Evolutionary conservation across 2,329 filamentous ascomycete species (phyloP), one percentile per base, ranked within the genome.

Genomic region (Penicillium sp.): DNA sequence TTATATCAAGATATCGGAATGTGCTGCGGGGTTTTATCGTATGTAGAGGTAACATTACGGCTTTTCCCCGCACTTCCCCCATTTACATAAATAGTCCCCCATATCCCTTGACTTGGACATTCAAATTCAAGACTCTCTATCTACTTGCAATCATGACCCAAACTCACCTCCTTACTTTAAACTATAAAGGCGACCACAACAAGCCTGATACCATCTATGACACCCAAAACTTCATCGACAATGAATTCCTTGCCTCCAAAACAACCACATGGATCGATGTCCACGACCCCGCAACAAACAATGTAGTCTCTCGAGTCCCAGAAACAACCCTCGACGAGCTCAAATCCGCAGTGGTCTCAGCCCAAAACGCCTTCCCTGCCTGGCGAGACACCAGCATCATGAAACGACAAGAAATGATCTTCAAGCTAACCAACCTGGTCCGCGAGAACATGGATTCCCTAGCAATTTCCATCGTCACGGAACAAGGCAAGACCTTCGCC

Each of bases 401-500:
- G 55, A 70, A 76, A 60, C 75, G 80, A 57, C 84, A 86, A 71
- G 82, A 85, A 73, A 81, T 86, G 68, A 83, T 86, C 78, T 86
- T 86, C 79, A 84, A 84, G 66, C 85, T 84, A 64, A 81, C 83
- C 27, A 77, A 77, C 17, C 70, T 87, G 70, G 86, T 87, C 68
- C 77, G 83, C 36, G 79, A 85, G 68, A 79, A 87, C 73, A 86
- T 83, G 83, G 83, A 86, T 68, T 76, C 83, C 53, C 73, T 87
- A 53, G 84, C 84, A 15, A 81, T 83, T 1, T 83, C 80, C 65
- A 87, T 87, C 64, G 86, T 83, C 1, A 74, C 86, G 38, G 84
- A 87, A 74, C 84, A 87, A 73, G 84, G 84, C 65, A 87, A 87
- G 77, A 87, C 84, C 0, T 81, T 86, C 70, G 82, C 82, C 13